A percentile compares a stretch with the other conserved stretches of the same genome.
Evolutionary conservation across 129 eudicot species (phyloP).

Genomic region (Heracleum sosnowskyi): DNA sequence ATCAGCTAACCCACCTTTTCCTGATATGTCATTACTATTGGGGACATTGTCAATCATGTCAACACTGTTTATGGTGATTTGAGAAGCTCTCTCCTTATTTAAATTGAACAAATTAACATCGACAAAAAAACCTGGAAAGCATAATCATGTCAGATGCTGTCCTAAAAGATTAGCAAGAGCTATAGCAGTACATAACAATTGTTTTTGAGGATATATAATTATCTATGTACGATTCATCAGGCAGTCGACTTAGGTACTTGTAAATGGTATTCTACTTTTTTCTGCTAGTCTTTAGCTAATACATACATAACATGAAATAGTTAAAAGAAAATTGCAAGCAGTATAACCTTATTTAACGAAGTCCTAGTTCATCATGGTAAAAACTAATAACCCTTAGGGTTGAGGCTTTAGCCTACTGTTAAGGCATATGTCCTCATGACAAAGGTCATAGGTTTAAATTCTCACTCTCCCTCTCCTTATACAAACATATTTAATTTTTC

Average conservation of each 20-base stretch:
- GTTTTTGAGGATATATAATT: neutral
- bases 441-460: neutral
- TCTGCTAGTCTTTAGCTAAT: neutral
- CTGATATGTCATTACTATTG: constrained; percentile 22
- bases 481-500: neutral
- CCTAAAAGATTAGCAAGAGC: neutral
- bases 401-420: neutral
- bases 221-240: neutral
- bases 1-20: constrained; percentile 60
- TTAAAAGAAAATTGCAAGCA: neutral
- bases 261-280: neutral
- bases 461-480: neutral
- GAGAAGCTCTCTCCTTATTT: constrained; percentile 45
- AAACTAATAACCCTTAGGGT: neutral
- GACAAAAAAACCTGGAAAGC: constrained; percentile 76
- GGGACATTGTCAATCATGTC: constrained; percentile 20
- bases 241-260: neutral
- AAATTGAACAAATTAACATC: constrained; percentile 82
- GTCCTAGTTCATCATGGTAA: neutral
- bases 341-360: neutral
- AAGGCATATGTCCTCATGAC: neutral
- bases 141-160: constrained; percentile 4
- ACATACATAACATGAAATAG: neutral
- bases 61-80: constrained; percentile 24
- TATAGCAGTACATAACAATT: neutral